Evolutionary conservation across 2,329 filamentous ascomycete genomes (phyloP), one percentile per base, ranked within the genome.

Genomic region (Microdochium trichocladiopsis): DNA sequence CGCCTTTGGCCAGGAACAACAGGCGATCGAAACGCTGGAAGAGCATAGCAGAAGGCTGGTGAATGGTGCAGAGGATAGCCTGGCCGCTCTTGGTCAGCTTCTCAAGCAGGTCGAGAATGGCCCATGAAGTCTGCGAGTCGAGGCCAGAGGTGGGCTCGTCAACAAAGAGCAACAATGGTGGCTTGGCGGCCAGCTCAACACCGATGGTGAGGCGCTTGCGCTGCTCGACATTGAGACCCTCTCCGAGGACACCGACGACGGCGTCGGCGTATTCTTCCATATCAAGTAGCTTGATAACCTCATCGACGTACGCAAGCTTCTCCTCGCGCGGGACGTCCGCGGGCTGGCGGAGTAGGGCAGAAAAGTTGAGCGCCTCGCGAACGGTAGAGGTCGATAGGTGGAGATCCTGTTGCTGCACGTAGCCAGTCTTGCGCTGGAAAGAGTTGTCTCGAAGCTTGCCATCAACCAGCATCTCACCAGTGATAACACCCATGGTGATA

Each of bases 71-170:
- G n/a, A 96, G 83, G 69, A 96, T 90, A 50, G 93, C 92, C 66
- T 95, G 90, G 16, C 93, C 92, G 56, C 84, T 87, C 68, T 93
- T 88, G 61, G 90, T 90, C 31, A 96, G 78, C 70, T 95, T 96
- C 69, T 95, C 87, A 41, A 97, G 80, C 11, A 96, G 80, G 66
- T 90, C 86, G 47, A 91, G 79, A 65, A 96, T 96, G 57, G 90
- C 88, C 90, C 90, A 96, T 1, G 91, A 93, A 1, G 92, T 95
- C 69, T 96, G 91, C 63, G 84, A 90, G 69, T 96, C 93, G 21
- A 96, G 83, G 75, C 93, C 93, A 25, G 91, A 96, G 3, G 92
- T 96, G 14, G 93, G 93, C 69, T 97, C 93, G 62, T 97, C 93
- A 37, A 96, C 83, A 73, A 96, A 96, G 48, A 96, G 82, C 55